A percentile compares a stretch with the other conserved stretches of the same genome.
These are phyloP conservation scores for Echites panduratus DNA, from an alignment of 257 asterid species.

Conservation along the genomic window DNA sequence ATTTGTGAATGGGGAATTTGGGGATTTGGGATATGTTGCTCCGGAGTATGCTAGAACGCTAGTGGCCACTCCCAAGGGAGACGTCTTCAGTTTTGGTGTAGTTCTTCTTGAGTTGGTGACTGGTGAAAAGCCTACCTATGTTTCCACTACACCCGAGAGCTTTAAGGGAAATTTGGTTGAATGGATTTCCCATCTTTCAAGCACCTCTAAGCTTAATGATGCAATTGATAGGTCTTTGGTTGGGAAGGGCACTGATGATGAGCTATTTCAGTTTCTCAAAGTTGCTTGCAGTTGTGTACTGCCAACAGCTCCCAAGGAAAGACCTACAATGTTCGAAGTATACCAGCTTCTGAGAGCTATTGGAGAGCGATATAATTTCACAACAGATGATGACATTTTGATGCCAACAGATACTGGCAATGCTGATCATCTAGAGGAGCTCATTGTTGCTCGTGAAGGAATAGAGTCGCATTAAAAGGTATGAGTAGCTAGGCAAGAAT, in stretches of 20 bases:
- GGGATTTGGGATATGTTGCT: conserved; percentile 85
- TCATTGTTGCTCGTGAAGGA: conserved; percentile 72
- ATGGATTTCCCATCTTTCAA: conserved; percentile 64
- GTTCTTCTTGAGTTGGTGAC: conserved; percentile 84
- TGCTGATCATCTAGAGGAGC: conserved; percentile 47
- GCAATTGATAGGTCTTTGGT: conserved; percentile 57
- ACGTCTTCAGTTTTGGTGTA: conserved; percentile 82
- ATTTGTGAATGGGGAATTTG: conserved; percentile 85
- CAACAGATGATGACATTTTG: conserved; percentile 57
- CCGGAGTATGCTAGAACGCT: conserved; percentile 77
- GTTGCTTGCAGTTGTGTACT: conserved; percentile 76
- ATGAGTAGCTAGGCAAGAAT: conserved; percentile 6
- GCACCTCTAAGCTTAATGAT: conserved; percentile 54
- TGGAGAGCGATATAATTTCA: conserved; percentile 56
- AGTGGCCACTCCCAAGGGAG: conserved; percentile 86
- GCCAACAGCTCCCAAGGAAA: conserved; percentile 49
- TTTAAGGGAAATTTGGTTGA: conserved; percentile 81
- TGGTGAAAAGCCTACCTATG: conserved; percentile 53
- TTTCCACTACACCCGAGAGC: conserved; percentile 57
- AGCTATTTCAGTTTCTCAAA: conserved; percentile 73
- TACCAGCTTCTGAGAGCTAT: conserved; percentile 73
- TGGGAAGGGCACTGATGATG: conserved; percentile 56
- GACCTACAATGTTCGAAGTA: conserved; percentile 89
- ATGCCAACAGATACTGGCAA: conserved; percentile 43
- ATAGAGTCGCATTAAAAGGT: conserved; percentile 20